Conservation (phyloP, 345 rosid genomes). For the Populus alba region DNA sequence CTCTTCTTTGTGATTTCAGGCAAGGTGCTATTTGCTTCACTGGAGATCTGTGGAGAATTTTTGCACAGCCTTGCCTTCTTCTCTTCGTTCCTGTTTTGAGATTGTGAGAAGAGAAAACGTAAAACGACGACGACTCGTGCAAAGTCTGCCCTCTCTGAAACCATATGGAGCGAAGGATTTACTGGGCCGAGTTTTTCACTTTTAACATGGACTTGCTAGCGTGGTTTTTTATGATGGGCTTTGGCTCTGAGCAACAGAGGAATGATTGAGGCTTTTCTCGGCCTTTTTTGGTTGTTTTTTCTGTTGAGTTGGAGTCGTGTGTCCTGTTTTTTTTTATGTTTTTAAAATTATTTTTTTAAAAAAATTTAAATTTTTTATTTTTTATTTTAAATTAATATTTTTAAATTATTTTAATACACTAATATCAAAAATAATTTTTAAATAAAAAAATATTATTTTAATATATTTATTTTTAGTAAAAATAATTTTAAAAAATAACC, state of each 20-base stretch:
- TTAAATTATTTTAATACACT: too few relatives aligned
- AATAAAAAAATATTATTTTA: too few relatives aligned
- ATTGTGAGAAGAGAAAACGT: constrained; percentile 5
- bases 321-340: too few relatives aligned
- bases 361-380: too few relatives aligned
- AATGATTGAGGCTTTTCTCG: background rate
- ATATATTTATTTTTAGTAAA: too few relatives aligned
- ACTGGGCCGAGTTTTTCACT: background rate
- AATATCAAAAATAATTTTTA: too few relatives aligned
- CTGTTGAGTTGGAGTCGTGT: too few relatives aligned
- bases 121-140: constrained; percentile 32
- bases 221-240: background rate
- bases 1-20: constrained; percentile 1
- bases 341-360: too few relatives aligned
- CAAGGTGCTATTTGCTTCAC: constrained; percentile 1
- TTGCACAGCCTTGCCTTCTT: constrained; percentile 4
- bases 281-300: too few relatives aligned
- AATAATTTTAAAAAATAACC: too few relatives aligned
- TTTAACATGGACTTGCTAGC: background rate
- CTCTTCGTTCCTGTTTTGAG: constrained; percentile 2
- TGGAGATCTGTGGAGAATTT: constrained; percentile 36
- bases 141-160: background rate
- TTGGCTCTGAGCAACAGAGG: background rate
- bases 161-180: background rate
- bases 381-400: too few relatives aligned